Evolutionary conservation across 169 alveolate genomes (phyloP), one percentile per base, ranked within the genome.

Genomic region (Plasmodium sp.): DNA sequence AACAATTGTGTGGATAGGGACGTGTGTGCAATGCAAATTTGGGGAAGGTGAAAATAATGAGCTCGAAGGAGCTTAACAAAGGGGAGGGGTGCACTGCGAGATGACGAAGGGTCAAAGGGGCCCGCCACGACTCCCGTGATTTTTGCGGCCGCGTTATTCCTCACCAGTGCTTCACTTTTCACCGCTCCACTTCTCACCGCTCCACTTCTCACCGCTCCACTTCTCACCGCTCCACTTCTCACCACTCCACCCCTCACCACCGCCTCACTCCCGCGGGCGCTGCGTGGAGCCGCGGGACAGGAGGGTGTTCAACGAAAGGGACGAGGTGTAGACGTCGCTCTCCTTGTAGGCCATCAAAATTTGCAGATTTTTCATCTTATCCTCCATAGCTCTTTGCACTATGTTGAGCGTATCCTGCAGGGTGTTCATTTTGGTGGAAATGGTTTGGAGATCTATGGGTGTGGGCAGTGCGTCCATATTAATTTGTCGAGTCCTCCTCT

Each of bases 301-400:
- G 36, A 90, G 81, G 10, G 94, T 90, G 18, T 75, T 88, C 14
- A 90, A 45, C 31, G 94, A 90, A 48, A 90, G 83, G 27, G 94
- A 62, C 7, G 94, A 88, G 7, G 91, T 90, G 36, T 90, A 90
- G 16, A 80, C 73, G 58, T 90, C 94, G 62, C 94, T 90, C 54
- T 90, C 84, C 34, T 90, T 90, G 33, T 90, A 90, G 48, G 80
- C 67, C 71, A 90, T 36, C 27, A 90, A 6, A 80, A 90, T 90
- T 62, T 62, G 81, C 33, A 86, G 58, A 41, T 90, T 90, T 48
- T 31, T 62, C 22, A 90, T 62, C 67, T 90, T 90, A 27, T 90
- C 82, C 41, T 58, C 48, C 84, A 90, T 81, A 81, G 94, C 80
- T 80, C 90, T 90, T 90, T 90, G 88, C 81, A 90, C 90, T 90